phyloP scores from a whole-genome alignment of 805 yeast genomes.

The Candida maesae region DNA sequence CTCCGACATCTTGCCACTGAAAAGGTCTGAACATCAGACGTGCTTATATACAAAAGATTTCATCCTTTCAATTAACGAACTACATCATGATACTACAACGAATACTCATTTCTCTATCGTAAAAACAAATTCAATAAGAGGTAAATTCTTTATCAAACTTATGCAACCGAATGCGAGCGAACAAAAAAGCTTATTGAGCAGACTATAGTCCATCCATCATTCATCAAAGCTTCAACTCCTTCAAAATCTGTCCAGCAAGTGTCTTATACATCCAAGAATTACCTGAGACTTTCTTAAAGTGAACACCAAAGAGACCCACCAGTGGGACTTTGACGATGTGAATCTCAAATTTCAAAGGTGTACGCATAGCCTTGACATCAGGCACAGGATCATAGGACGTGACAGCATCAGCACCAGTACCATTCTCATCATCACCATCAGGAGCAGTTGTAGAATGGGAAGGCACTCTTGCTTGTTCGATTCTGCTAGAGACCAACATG shows the following conservation, averaged over 20 bases:
- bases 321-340: conserved; percentile 90
- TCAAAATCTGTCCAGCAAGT: conserved; percentile 76
- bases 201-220: too few relatives aligned
- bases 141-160: too few relatives aligned
- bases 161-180: too few relatives aligned
- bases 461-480: conserved; percentile 42
- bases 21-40: too few relatives aligned
- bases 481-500: conserved; percentile 56
- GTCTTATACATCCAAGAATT: conserved; percentile 95
- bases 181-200: too few relatives aligned
- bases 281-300: conserved; percentile 88
- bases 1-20: conserved; percentile 10
- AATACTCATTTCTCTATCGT: too few relatives aligned
- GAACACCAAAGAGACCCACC: conserved; percentile 88
- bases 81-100: too few relatives aligned
- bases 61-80: too few relatives aligned
- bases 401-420: background rate
- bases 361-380: conserved; percentile 31
- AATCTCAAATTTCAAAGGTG: conserved; percentile 84
- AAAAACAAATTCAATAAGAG: too few relatives aligned
- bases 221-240: conserved; percentile 25
- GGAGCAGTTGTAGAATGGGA: conserved; percentile 6
- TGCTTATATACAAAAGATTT: too few relatives aligned
- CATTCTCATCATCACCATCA: conserved; percentile 1
- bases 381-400: conserved; percentile 5